Percentiles rank a stretch among this genome's conserved stretches.
Evolutionary conservation across 2,329 filamentous ascomycete genomes (phyloP).

Genomic region (Aspergillus brunneoviolaceus): DNA sequence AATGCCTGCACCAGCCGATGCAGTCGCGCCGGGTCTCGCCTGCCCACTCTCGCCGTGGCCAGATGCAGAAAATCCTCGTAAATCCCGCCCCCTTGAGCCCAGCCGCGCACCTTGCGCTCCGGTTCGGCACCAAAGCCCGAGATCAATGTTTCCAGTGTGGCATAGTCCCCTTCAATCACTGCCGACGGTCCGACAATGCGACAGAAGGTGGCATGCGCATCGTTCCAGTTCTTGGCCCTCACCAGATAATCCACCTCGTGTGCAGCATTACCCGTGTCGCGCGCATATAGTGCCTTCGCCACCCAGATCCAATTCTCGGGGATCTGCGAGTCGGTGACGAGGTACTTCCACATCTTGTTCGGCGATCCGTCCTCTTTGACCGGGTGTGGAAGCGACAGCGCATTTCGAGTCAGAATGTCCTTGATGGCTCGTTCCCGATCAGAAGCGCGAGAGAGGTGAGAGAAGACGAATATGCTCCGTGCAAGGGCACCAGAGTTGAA

Average conservation of each 20-base stretch:
- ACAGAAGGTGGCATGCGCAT: conserved; percentile 82
- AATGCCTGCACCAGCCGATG: conserved; percentile 51
- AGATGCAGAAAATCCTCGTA: conserved; percentile 66
- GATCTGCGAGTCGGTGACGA: conserved; percentile 67
- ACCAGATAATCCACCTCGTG: conserved; percentile 78
- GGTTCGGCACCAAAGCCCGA: conserved; percentile 65
- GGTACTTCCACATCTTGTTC: conserved; percentile 54
- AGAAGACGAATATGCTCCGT: conserved; percentile 71
- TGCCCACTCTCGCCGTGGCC: conserved; percentile 39
- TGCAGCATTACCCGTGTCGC: conserved; percentile 66
- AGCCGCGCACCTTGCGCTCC: conserved; percentile 64
- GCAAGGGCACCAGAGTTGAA: conserved; percentile 63
- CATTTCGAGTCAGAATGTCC: conserved; percentile 72
- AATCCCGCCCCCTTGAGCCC: conserved; percentile 76
- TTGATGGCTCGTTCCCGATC: conserved; percentile 68
- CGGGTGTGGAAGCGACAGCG: conserved; percentile 60
- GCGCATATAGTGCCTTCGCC: conserved; percentile 80
- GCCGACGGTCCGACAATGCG: conserved; percentile 76
- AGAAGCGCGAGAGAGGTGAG: conserved; percentile 66
- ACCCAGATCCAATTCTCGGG: conserved; percentile 80
- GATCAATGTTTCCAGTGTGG: conserved; percentile 66
- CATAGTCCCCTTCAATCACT: conserved; percentile 79
- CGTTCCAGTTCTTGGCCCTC: conserved; percentile 69
- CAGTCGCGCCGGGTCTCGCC: conserved; percentile 43
- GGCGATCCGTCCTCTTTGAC: conserved; percentile 49